Evolutionary conservation across 2,329 filamentous ascomycete genomes (phyloP), one percentile per base, ranked within the genome.

Genomic region (Pezicula neosporulosa): DNA sequence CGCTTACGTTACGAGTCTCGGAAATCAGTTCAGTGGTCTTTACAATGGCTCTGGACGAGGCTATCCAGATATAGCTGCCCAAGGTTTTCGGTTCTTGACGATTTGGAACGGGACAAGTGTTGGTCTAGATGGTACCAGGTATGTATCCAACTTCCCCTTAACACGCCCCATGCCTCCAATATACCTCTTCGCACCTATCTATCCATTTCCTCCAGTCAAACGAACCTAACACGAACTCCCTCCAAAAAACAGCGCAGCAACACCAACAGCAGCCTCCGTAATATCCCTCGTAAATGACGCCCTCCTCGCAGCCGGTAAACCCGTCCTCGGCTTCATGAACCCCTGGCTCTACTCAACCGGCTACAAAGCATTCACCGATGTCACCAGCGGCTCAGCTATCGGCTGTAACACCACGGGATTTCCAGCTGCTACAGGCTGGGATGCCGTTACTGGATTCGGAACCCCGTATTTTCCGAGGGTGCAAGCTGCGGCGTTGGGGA

Each of bases 201-300:
- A 33, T 33, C 30, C 30, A 2, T 33, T 33, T 2, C 30, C 30
- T 33, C 30, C 12, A 33, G 2, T 33, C 7, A 33, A 3, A 28
- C 5, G 8, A 44, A 8, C 18, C 19, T 21, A 44, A 27, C 13
- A 16, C 24, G 12, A 13, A 9, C 2, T 12, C 27, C 19, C n/a
- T n/a, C n/a, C n/a, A n/a, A n/a, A 10, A 44, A 15, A 16, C 2
- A 75, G 70, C 8, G 81, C 81, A 12, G 77, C 81, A 1, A 69
- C 77, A 0, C 85, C 84, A 0, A 68, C 80, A 0, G 76, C 79
- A 3, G 74, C 80, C 0, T 78, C 74, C 16, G 72, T 87, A 51
- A 70, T 87, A 36, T 70, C 78, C 2, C 71, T 87, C 4, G 70
- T 87, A 42, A 87, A 87, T 57, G 83, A 86, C 54, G 81, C 80